Evolutionary conservation across 2,329 filamentous ascomycete genomes (phyloP).

Genomic region (Erysiphe pulchra): DNA sequence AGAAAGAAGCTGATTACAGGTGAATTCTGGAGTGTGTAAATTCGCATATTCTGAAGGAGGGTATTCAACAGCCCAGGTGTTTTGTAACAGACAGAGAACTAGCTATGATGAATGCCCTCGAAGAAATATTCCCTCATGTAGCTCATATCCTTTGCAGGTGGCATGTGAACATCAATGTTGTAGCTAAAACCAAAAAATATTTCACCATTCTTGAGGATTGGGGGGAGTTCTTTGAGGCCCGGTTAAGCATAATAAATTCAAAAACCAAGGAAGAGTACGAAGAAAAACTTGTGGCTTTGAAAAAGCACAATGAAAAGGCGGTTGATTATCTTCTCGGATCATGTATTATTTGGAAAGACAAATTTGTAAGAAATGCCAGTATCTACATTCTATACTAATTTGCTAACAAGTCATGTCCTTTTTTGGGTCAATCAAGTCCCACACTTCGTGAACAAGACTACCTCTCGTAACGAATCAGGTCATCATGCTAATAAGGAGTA

Average conservation of each 20-base stretch:
- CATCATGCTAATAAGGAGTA: too few relatives aligned
- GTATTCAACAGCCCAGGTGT: background rate
- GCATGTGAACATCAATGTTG: background rate
- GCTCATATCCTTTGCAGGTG: background rate
- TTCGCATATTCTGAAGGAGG: background rate
- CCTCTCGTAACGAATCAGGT: too few relatives aligned
- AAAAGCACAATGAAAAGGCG: background rate
- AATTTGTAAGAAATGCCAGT: background rate
- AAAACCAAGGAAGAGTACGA: background rate
- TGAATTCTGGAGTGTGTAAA: background rate
- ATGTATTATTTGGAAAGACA: background rate
- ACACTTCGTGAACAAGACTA: background rate
- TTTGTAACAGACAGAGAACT: background rate
- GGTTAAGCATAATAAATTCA: too few relatives aligned
- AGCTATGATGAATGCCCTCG: background rate
- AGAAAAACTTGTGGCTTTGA: background rate
- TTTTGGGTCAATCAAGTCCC: background rate
- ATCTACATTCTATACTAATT: background rate
- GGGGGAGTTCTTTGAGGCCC: too few relatives aligned
- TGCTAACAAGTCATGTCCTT: background rate
- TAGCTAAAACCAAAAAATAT: background rate
- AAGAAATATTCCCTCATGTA: background rate
- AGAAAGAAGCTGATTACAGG: background rate
- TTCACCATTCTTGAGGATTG: too few relatives aligned
- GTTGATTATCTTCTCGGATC: background rate